Percentiles rank a stretch among this genome's conserved stretches.
These are phyloP conservation scores for Zostera marina DNA, from an alignment of 116 monocot species.

Conservation along the genomic window DNA sequence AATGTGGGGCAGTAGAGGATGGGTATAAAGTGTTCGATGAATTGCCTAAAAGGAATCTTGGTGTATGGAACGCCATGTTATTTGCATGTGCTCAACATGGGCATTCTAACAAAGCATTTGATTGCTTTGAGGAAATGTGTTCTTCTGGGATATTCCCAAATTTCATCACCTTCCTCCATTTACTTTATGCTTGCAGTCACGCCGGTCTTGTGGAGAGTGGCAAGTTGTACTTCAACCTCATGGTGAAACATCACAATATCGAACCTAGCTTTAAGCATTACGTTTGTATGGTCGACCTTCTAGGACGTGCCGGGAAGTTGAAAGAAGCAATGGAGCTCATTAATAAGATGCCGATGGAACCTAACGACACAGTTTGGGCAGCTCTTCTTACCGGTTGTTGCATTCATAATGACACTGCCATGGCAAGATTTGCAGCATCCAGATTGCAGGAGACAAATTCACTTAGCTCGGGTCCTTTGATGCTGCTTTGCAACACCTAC, in stretches of 20 bases:
- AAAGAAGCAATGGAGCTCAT: slow-evolving; percentile 37
- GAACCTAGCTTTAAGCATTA: slow-evolving; percentile 32
- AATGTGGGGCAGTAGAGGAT: slow-evolving; percentile 35
- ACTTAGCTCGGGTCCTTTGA: slow-evolving; percentile 27
- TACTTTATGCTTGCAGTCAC: slow-evolving; percentile 59
- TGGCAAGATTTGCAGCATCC: slow-evolving; percentile 22
- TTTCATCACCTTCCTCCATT: slow-evolving; percentile 53
- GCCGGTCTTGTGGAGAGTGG: slow-evolving; percentile 52
- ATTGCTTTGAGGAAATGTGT: slow-evolving; percentile 24
- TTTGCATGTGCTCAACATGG: slow-evolving; percentile 57
- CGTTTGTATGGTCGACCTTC: slow-evolving; percentile 50
- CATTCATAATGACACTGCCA: slow-evolving; percentile 28
- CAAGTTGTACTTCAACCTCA: slow-evolving; percentile 30
- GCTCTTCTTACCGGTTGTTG: slow-evolving; percentile 46
- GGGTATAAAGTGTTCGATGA: slow-evolving; percentile 32
- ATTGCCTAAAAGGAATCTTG: slow-evolving; percentile 30
- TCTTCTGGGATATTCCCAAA: slow-evolving; percentile 29
- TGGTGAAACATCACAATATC: slow-evolving; percentile 17
- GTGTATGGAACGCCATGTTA: slow-evolving; percentile 44
- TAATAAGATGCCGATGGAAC: slow-evolving; percentile 33
- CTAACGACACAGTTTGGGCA: slow-evolving; percentile 42
- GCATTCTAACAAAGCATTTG: slow-evolving; percentile 19
- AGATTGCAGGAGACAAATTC: slow-evolving; percentile 23
- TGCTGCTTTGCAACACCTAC: slow-evolving; percentile 39
- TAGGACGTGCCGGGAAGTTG: slow-evolving; percentile 40